Evolutionary conservation across 139 green algal genomes (phyloP).

Genomic region (Tetradesmus obliquus): DNA sequence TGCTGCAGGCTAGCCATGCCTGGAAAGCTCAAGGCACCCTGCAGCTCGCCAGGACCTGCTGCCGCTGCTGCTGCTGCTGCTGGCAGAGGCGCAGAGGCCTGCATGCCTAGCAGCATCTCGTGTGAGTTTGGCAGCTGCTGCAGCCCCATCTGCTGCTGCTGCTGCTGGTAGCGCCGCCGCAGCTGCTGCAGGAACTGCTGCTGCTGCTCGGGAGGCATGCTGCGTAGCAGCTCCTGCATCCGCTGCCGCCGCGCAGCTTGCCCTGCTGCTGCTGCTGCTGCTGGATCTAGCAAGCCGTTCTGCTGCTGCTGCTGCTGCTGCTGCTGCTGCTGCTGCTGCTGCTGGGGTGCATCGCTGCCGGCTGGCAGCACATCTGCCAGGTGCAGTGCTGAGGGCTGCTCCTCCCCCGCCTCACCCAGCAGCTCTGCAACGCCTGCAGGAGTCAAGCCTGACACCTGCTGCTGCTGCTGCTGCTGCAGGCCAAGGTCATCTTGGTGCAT

Average conservation of each 20-base stretch:
- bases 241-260: neutral
- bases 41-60: neutral
- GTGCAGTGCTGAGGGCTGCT: neutral
- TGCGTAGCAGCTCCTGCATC: neutral
- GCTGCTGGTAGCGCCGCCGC: neutral
- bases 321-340: constrained; percentile 3
- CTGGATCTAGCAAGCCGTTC: neutral
- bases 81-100: neutral
- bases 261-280: neutral
- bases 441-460: neutral
- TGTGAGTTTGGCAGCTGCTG: neutral
- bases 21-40: neutral
- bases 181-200: neutral
- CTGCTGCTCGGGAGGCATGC: neutral
- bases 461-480: constrained; percentile 11
- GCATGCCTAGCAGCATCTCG: neutral
- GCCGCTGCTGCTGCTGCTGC: neutral
- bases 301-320: neutral
- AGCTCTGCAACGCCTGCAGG: neutral
- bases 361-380: neutral
- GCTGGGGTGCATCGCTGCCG: neutral
- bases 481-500: neutral
- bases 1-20: neutral
- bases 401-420: neutral
- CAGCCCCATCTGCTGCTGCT: neutral